Evolutionary conservation across 2,329 filamentous ascomycete genomes (phyloP), one percentile per base, ranked within the genome.

Genomic region (Nemania serpens): DNA sequence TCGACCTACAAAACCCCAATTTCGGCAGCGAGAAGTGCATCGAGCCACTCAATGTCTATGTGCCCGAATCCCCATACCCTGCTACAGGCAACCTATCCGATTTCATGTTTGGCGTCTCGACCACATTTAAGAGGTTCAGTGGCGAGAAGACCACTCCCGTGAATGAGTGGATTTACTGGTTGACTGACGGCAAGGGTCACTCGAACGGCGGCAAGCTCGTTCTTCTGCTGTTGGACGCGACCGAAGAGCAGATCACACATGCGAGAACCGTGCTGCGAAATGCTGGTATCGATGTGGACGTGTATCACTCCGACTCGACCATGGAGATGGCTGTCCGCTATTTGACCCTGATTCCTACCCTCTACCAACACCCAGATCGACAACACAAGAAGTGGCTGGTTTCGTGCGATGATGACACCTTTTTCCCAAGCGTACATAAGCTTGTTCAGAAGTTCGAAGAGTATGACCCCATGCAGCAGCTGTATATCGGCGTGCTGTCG

Each of bases 341-440:
- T 66, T 74, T 86, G 20, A 82, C 80, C 0, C 77, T 86, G 2
- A 78, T 84, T 1, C 82, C 83, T 2, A 80, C 79, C 0, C 73
- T 86, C 12, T 86, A 82, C 73, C 79, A 80, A 53, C 82, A 85
- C 65, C 76, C 75, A 2, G 80, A 81, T 2, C 76, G 81, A 48
- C 70, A 69, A 22, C 71, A 70, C 33, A 84, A 81, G 72, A 85
- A 83, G 66, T 88, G 86, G 86, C 78, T 85, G 1, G 84, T 85
- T 13, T 79, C 84, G 13, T 87, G 86, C 69, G 85, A 88, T 65
- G 86, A 88, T 66, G 86, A 88, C 64, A 88, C 86, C 2, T 88
- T 87, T 70, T 88, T 88, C 76, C 80, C 82, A 5, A 86, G 81
- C 59, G 84, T 87, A 71, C 76, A 85, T 55, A 79, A 75, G 11